Evolutionary conservation across 116 monocot genomes (phyloP), one percentile per base, ranked within the genome.

Genomic region (Trichopus zeylanicus): DNA sequence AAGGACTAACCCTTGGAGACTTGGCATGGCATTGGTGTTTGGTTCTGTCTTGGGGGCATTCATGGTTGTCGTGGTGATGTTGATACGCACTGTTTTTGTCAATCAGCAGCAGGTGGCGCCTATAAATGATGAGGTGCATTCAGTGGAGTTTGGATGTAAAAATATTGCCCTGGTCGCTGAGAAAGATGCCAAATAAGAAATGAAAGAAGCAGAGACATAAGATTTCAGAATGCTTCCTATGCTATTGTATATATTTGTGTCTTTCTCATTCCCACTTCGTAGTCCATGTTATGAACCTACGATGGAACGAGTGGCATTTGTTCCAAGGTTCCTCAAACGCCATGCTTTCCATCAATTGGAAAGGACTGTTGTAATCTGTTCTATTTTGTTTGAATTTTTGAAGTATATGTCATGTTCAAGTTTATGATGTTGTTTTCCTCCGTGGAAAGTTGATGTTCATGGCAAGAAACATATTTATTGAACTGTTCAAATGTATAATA

Each of bases 291-390:
- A n/a, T 42, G 42, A 42, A 42, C n/a, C 42, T 42, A n/a, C n/a
- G 42, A 42, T 42, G 42, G 42, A 42, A 42, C 13, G 42, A 18
- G 42, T 42, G n/a, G 42, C 42, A 42, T 42, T 42, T 42, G 42
- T 42, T 42, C 18, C 12, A 42, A 42, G 13, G 18, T 4, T 42
- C 42, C 42, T 42, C 42, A 42, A 42, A 42, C 18, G 42, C 42
- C 42, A n/a, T n/a, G 18, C 42, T 42, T 42, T 42, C 42, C 42
- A 42, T 42, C 42, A 42, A 42, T n/a, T 42, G 42, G n/a, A 42
- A 16, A 13, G 18, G 4, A n/a, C 18, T 42, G 12, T 13, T 38
- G n/a, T 42, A 15, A 16, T 42, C 1, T n/a, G 32, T 33, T n/a
- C n/a, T n/a, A n/a, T n/a, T n/a, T n/a, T n/a, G n/a, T n/a, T n/a